Conservation (phyloP, 306 rosid genomes). For the Alnus rubra region DNA sequence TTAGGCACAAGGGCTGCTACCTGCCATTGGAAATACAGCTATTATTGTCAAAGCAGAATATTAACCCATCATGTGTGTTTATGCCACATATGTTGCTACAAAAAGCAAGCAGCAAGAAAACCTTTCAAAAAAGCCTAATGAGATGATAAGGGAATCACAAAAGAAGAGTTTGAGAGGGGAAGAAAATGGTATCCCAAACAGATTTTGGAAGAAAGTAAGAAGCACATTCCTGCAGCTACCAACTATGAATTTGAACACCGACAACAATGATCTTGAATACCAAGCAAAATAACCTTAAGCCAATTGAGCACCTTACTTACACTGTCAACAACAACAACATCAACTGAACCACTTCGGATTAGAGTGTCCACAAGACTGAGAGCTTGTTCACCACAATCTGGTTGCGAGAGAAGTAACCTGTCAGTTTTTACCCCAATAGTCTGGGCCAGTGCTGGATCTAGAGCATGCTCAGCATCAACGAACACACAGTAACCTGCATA, state of each 20-base stretch:
- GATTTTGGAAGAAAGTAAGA: not conserved
- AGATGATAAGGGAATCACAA: not conserved
- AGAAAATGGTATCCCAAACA: not conserved
- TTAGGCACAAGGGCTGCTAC: slow-evolving; percentile 97
- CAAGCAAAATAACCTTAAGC: slow-evolving; percentile 2
- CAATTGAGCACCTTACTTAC: slow-evolving; percentile 52
- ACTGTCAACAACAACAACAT: slow-evolving; percentile 94
- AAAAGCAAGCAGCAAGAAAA: slow-evolving; percentile 1
- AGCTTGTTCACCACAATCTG: slow-evolving; percentile 95
- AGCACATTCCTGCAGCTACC: not conserved
- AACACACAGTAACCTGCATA: slow-evolving; percentile 73
- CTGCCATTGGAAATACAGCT: slow-evolving; percentile 43
- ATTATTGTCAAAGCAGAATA: slow-evolving; percentile 13
- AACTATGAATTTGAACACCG: not conserved
- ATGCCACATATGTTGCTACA: slow-evolving; percentile 3
- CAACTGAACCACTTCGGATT: slow-evolving; percentile 89
- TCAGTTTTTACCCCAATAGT: slow-evolving; percentile 78
- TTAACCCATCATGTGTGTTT: slow-evolving; percentile 7
- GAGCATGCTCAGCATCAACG: slow-evolving; percentile 95
- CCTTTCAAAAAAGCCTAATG: slow-evolving; percentile 6
- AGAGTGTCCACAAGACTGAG: slow-evolving; percentile 88
- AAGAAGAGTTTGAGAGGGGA: not conserved
- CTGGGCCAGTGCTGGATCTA: slow-evolving; percentile 76
- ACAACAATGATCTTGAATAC: slow-evolving; percentile 5
- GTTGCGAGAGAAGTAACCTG: slow-evolving; percentile 86